Conservation (phyloP, 371 early-diverging fungal genomes). For the Rhizomucor miehei region DNA sequence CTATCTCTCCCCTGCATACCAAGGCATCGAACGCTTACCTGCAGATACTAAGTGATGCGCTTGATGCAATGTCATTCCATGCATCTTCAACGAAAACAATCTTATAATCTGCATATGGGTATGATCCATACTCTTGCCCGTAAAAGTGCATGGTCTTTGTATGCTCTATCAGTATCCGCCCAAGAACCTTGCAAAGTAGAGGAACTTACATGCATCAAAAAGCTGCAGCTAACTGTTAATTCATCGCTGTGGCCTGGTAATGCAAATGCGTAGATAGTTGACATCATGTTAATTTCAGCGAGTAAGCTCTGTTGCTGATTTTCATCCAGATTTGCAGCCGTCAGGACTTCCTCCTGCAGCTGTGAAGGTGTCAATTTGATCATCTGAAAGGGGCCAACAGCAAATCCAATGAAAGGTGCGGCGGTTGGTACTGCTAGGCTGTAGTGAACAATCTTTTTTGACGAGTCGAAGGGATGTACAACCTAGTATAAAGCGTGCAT, state of each 20-base stretch:
- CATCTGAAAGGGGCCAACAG: constrained; percentile 69
- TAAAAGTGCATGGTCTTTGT: constrained; percentile 76
- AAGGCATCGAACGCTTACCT: constrained; percentile 28
- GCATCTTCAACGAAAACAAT: constrained; percentile 85
- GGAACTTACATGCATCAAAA: constrained; percentile 61
- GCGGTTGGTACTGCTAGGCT: constrained; percentile 60
- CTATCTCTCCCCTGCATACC: too few species aligned
- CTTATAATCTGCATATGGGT: constrained; percentile 84
- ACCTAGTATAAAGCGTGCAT: constrained; percentile 19
- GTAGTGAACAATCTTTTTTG: constrained; percentile 62
- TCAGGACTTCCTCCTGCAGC: constrained; percentile 43
- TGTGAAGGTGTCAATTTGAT: constrained; percentile 45
- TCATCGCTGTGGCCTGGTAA: constrained; percentile 57
- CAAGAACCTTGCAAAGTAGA: not conserved
- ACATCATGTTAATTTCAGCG: constrained; percentile 51
- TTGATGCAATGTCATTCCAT: constrained; percentile 59
- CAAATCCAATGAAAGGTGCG: constrained; percentile 74
- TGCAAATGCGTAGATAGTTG: constrained; percentile 71
- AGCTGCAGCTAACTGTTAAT: constrained; percentile 60
- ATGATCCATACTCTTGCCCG: constrained; percentile 84
- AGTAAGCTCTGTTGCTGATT: constrained; percentile 44
- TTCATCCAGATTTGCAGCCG: constrained; percentile 46
- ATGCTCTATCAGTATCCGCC: constrained; percentile 2
- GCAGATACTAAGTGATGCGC: constrained; percentile 68
- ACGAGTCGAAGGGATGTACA: constrained; percentile 58